Percentiles rank a stretch among this genome's conserved stretches.
Conservation (phyloP, 768 basidiomycete genomes). For the Butyriboletus loyo region DNA sequence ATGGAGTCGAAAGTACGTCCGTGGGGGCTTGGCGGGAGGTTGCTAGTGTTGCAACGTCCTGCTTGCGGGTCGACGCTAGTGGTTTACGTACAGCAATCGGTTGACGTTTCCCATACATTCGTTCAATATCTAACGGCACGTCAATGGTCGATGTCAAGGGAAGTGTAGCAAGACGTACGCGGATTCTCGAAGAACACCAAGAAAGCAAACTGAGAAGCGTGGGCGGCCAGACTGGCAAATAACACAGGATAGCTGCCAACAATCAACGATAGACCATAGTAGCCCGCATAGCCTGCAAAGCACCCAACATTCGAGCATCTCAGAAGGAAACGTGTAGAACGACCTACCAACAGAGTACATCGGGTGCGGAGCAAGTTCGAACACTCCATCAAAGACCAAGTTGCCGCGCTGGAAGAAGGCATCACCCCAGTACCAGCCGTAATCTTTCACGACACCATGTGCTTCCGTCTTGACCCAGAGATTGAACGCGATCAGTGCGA, state of each 20-base stretch:
- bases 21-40: slow-evolving; percentile 21
- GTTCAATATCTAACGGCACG: slow-evolving; percentile 70
- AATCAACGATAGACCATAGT: slow-evolving; percentile 93
- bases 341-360: slow-evolving; percentile 87
- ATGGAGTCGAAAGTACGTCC: slow-evolving; percentile 50
- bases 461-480: slow-evolving; percentile 99
- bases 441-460: slow-evolving; percentile 96
- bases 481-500: slow-evolving; percentile 87
- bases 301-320: background rate
- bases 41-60: slow-evolving; percentile 8
- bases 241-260: slow-evolving; percentile 86
- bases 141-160: background rate
- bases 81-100: slow-evolving; percentile 85
- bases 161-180: slow-evolving; percentile 51
- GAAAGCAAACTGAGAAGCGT: slow-evolving; percentile 96
- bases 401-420: slow-evolving; percentile 91
- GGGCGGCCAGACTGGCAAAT: slow-evolving; percentile 90
- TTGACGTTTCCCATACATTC: slow-evolving; percentile 91
- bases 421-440: slow-evolving; percentile 98
- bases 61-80: slow-evolving; percentile 32
- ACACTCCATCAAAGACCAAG: slow-evolving; percentile 96
- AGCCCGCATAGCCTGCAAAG: slow-evolving; percentile 82
- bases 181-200: slow-evolving; percentile 95
- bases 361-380: slow-evolving; percentile 88
- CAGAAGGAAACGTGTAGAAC: background rate